These are phyloP conservation scores for Geosmithia flava DNA, from an alignment of 2,329 filamentous ascomycete species.

Conservation along the genomic window DNA sequence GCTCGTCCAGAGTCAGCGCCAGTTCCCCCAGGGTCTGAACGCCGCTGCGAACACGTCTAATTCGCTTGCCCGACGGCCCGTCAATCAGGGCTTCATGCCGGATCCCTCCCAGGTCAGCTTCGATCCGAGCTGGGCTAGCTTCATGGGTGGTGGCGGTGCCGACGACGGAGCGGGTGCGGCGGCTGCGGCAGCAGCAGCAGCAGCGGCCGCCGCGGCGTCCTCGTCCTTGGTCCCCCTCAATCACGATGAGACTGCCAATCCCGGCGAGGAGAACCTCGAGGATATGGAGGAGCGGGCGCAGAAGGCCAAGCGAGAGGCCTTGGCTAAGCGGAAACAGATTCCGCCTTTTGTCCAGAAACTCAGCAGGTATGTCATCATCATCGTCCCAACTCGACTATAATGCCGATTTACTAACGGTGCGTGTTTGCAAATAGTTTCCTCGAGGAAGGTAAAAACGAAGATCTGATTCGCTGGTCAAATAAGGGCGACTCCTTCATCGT, in stretches of 20 bases:
- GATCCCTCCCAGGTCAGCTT: slow-evolving; percentile 24
- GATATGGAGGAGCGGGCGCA: slow-evolving; percentile 68
- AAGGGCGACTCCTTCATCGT: slow-evolving; percentile 96
- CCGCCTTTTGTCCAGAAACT: slow-evolving; percentile 96
- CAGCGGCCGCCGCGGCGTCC: neutral
- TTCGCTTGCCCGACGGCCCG: slow-evolving; percentile 37
- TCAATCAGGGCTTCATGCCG: slow-evolving; percentile 36
- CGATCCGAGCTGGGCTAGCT: slow-evolving; percentile 14
- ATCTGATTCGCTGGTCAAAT: slow-evolving; percentile 93
- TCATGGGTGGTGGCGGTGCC: neutral
- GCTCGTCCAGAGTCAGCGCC: slow-evolving; percentile 22
- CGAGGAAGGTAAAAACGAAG: slow-evolving; percentile 83
- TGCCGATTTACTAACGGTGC: no score
- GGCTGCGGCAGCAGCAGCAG: slow-evolving; percentile 2
- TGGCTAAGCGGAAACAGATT: slow-evolving; percentile 86
- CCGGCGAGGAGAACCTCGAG: slow-evolving; percentile 66
- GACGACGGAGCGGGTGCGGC: neutral
- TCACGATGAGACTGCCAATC: slow-evolving; percentile 19
- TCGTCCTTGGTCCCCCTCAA: slow-evolving; percentile 20
- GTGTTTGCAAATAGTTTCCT: slow-evolving; percentile 81
- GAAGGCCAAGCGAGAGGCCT: slow-evolving; percentile 75
- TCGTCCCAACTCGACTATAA: neutral
- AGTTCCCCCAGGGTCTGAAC: slow-evolving; percentile 14
- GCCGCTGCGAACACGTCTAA: slow-evolving; percentile 24
- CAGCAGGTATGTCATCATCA: slow-evolving; percentile 59